Evolutionary conservation across 176 grass and related monocot genomes (phyloP).

Genomic region (Microstegium vimineum): DNA sequence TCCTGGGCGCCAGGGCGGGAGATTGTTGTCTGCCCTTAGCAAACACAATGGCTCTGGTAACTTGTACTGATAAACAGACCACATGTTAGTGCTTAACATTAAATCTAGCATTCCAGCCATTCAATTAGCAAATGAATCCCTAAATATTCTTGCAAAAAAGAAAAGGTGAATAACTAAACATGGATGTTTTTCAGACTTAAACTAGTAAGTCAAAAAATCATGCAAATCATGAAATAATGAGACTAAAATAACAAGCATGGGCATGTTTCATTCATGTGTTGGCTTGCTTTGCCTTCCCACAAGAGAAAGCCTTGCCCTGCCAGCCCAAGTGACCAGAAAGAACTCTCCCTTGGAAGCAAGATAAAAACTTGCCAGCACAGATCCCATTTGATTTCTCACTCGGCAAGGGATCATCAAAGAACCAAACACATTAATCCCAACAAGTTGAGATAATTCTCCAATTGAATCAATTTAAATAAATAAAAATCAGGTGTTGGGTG

Average conservation of each 20-base stretch:
- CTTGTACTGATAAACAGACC: conserved; percentile 74
- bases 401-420: not conserved
- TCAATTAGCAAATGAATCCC: not conserved
- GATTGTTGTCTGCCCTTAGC: conserved; percentile 88
- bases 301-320: not conserved
- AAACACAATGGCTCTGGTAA: conserved; percentile 72
- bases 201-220: not conserved
- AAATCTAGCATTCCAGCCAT: conserved; percentile 9
- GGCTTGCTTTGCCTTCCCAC: not conserved
- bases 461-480: not conserved
- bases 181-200: not conserved
- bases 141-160: not conserved
- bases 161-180: not conserved
- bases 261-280: not conserved
- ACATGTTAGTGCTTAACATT: not conserved
- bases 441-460: not conserved
- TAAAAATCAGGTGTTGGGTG: no score
- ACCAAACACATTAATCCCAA: not conserved
- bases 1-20: conserved; percentile 83
- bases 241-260: not conserved
- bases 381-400: not conserved
- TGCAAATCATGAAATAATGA: not conserved
- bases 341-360: not conserved
- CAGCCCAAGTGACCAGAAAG: not conserved
- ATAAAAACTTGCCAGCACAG: not conserved